A percentile compares a stretch with the other conserved stretches of the same genome.
phyloP scores from a whole-genome alignment of 108 stramenopile species.

The Bacterosira constricta region DNA sequence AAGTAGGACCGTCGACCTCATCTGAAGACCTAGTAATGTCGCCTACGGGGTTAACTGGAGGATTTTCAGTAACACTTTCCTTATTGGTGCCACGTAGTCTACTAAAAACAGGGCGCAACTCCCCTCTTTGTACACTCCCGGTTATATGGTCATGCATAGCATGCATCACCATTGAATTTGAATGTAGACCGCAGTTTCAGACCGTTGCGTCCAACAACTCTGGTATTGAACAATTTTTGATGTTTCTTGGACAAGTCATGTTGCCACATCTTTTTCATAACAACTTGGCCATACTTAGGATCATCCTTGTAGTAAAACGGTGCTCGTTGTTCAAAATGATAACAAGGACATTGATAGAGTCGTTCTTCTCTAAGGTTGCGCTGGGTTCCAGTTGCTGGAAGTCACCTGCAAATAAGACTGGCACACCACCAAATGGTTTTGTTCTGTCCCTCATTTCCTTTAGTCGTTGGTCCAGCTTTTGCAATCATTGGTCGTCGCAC shows the following conservation, averaged over 20 bases:
- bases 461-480: not conserved
- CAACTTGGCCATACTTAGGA: constrained; percentile 20
- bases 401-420: not conserved
- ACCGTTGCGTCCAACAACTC: not conserved
- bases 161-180: not conserved
- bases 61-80: too few relatives aligned
- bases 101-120: too few relatives aligned
- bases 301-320: constrained; percentile 25
- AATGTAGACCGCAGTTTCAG: not conserved
- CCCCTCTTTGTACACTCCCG: constrained; percentile 19
- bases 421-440: not conserved
- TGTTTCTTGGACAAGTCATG: constrained; percentile 5
- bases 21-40: too few relatives aligned
- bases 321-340: constrained; percentile 19
- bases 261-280: constrained; percentile 9
- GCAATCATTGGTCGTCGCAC: not conserved
- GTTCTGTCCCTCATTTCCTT: not conserved
- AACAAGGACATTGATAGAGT: constrained; percentile 1
- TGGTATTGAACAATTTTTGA: not conserved
- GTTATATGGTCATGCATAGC: constrained; percentile 10
- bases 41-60: too few relatives aligned
- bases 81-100: too few relatives aligned
- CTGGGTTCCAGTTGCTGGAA: not conserved
- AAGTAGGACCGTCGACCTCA: too few relatives aligned
- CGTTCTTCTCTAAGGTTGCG: not conserved